Conservation (phyloP, 2,329 filamentous ascomycete genomes). For the Herpotrichia juniperi region DNA sequence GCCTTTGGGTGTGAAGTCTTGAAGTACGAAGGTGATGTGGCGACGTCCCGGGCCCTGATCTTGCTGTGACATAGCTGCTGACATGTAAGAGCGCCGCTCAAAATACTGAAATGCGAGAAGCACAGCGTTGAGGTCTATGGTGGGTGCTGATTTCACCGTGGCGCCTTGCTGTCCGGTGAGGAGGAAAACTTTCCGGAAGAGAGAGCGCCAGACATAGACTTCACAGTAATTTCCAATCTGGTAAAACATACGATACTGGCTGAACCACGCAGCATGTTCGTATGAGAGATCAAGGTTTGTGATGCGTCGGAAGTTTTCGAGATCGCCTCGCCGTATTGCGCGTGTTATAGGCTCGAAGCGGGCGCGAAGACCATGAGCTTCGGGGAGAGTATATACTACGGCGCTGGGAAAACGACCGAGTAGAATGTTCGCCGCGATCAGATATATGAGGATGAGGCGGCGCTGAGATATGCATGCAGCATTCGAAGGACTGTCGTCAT, state of each 20-base stretch:
- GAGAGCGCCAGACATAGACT: slow-evolving; percentile 81
- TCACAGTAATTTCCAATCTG: slow-evolving; percentile 79
- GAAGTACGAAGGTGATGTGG: slow-evolving; percentile 52
- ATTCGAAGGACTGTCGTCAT: slow-evolving; percentile 68
- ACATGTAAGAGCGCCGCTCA: slow-evolving; percentile 59
- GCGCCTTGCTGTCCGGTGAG: slow-evolving; percentile 75
- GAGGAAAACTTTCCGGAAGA: slow-evolving; percentile 79
- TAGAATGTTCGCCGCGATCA: slow-evolving; percentile 82
- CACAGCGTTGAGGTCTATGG: slow-evolving; percentile 74
- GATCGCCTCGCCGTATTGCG: slow-evolving; percentile 75
- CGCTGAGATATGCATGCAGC: slow-evolving; percentile 68
- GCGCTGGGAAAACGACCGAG: slow-evolving; percentile 80
- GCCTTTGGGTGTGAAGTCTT: slow-evolving; percentile 54
- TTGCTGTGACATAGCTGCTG: slow-evolving; percentile 31
- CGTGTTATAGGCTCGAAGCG: slow-evolving; percentile 76
- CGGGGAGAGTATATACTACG: slow-evolving; percentile 70
- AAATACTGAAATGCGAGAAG: slow-evolving; percentile 68
- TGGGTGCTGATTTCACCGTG: slow-evolving; percentile 69
- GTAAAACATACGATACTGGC: slow-evolving; percentile 75
- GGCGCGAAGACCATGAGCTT: slow-evolving; percentile 68
- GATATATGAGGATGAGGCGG: slow-evolving; percentile 79
- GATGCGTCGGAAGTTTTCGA: slow-evolving; percentile 73
- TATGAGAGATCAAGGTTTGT: slow-evolving; percentile 55
- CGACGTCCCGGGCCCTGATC: slow-evolving; percentile 41
- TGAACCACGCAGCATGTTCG: slow-evolving; percentile 66